Conservation (phyloP, 768 basidiomycete genomes). For the Panaeolus papilionaceus region DNA sequence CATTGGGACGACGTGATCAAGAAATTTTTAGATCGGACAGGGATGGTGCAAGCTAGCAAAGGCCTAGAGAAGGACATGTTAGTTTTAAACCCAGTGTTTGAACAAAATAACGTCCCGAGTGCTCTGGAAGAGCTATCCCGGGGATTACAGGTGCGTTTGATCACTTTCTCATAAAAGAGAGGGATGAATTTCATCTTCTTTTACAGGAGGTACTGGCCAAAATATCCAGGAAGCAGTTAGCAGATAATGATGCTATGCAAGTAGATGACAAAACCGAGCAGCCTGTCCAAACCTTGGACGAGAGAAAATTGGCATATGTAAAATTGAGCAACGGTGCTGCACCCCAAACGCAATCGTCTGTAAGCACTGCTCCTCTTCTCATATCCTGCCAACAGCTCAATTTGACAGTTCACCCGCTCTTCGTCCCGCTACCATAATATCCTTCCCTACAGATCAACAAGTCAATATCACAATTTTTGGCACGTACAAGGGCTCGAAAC, state of each 20-base stretch:
- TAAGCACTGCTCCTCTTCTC: conserved; percentile 40
- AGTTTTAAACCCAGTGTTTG: conserved; percentile 72
- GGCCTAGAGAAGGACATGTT: conserved; percentile 78
- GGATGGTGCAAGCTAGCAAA: conserved; percentile 60
- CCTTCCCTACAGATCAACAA: conserved; percentile 59
- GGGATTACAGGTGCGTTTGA: conserved; percentile 53
- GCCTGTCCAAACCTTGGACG: conserved; percentile 53
- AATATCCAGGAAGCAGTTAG: conserved; percentile 26
- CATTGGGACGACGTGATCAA: conserved; percentile 69
- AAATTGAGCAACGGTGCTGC: conserved; percentile 51
- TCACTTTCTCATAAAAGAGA: not conserved
- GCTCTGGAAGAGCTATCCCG: conserved; percentile 60
- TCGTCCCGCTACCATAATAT: conserved; percentile 6
- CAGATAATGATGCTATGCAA: conserved; percentile 24
- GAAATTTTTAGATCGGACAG: conserved; percentile 58
- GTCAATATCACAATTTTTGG: conserved; percentile 75
- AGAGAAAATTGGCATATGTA: conserved; percentile 71
- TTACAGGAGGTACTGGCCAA: conserved; percentile 27
- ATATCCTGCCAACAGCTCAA: conserved; percentile 16
- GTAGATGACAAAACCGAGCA: conserved; percentile 18
- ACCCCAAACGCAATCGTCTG: conserved; percentile 63
- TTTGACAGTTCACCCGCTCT: conserved; percentile 17
- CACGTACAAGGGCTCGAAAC: conserved; percentile 72
- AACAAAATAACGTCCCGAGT: conserved; percentile 57
- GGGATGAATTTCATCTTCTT: conserved; percentile 28